Base-by-base conservation (phyloP, 495 filamentous ascomycete genomes). In the Pyronema omphalodes region DNA sequence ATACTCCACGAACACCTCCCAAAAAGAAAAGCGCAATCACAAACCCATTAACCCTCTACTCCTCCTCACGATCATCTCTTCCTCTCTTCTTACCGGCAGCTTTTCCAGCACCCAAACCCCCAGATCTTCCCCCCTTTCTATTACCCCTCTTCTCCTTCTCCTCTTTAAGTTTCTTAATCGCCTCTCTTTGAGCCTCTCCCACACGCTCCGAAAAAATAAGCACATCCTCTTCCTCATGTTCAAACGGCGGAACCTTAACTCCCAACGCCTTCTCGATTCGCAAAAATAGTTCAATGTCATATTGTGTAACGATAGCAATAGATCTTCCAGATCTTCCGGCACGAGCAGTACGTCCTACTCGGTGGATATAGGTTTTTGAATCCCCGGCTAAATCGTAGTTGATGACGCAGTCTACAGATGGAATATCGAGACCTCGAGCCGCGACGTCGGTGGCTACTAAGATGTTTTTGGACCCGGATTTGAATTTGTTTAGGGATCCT, bases 391-490 rank as follows among this genome's bases (percentile, higher is more conserved):
- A 69, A 62, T 95, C 89, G 56, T 78, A 84, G 66, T 95, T 94
- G 51, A 98, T 60, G 3, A 98, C 87, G 0, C 87, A 68, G 56
- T 94, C 88, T 3, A 98, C 91, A 44, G 78, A 79, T 17, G 89
- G 88, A 55, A 96, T 93, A 76, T 98, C 91, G 7, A 98, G 74
- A 71, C 91, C 91, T 61, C 91, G 77, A 7, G 91, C 86, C 3
- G 93, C 91, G 23, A 96, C 88, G 64, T 96, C 91, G 0, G 89
- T 96, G 0, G 88, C 88, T n/a, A 95, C 83, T 11, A 96, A 76
- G 54, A 98, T 88, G 54, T 88, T 76, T 8, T 88, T 73, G 47
- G 70, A 75, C 9, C 81, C 76, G 1, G 79, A 75, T 9, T 80
- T 77, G 73, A 98, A 95, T 67, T 94, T 95, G 61, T 80, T 81